These are phyloP conservation scores for Hypoxylon sp. DNA, from an alignment of 2,329 filamentous ascomycete genomes.

Conservation along the genomic window DNA sequence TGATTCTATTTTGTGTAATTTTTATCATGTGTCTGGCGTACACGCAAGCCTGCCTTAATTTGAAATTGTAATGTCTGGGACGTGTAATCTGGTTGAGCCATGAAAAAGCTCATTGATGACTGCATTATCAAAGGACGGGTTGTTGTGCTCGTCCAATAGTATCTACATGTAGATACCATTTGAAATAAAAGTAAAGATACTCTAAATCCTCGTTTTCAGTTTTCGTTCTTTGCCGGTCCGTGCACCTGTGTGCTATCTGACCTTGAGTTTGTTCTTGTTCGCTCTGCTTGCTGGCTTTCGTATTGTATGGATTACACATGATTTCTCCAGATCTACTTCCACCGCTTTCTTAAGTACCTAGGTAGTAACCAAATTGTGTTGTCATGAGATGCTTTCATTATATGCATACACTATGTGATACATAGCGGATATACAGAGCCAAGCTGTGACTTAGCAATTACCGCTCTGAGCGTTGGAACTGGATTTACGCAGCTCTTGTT, in stretches of 20 bases:
- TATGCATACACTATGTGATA: conserved; percentile 49
- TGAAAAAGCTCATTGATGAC: conserved; percentile 16
- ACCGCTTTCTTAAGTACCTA: neutral
- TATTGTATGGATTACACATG: neutral
- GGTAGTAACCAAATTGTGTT: conserved; percentile 6
- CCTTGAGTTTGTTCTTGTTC: neutral
- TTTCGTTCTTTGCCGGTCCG: neutral
- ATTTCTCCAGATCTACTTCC: neutral
- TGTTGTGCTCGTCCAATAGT: conserved; percentile 26
- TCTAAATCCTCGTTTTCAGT: conserved; percentile 8
- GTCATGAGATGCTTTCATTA: conserved; percentile 46
- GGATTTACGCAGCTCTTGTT: neutral
- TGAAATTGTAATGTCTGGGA: conserved; percentile 29
- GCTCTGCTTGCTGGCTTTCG: neutral
- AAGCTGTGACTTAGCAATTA: conserved; percentile 20
- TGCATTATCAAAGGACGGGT: conserved; percentile 11
- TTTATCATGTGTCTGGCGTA: conserved; percentile 46
- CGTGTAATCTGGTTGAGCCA: conserved; percentile 15
- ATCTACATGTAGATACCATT: conserved; percentile 47
- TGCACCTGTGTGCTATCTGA: conserved; percentile 2
- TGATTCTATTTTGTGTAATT: conserved; percentile 34
- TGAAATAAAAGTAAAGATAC: conserved; percentile 27
- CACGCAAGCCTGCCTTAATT: conserved; percentile 30
- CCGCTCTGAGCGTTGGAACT: conserved; percentile 4
- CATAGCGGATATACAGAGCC: conserved; percentile 49